phyloP scores from a whole-genome alignment of 306 rosid species.

The Carpinus fangiana region DNA sequence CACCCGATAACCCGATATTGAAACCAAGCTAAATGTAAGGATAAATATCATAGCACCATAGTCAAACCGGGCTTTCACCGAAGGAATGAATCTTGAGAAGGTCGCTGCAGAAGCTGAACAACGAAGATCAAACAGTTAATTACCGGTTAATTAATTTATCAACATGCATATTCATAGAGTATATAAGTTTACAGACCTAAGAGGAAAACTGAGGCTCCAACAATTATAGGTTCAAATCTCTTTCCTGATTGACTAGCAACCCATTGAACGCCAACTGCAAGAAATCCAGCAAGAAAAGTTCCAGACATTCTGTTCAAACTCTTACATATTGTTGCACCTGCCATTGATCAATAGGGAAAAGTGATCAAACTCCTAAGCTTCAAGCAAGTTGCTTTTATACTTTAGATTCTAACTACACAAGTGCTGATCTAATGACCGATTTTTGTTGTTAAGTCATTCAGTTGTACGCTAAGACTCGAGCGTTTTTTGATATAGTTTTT shows the following conservation, averaged over 20 bases:
- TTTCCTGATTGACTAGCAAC: slow-evolving; percentile 65
- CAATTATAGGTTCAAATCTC: slow-evolving; percentile 52
- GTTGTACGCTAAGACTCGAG: too few relatives aligned
- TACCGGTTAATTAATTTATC: not conserved
- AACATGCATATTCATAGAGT: not conserved
- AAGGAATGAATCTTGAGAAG: slow-evolving; percentile 83
- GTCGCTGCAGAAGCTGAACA: slow-evolving; percentile 78
- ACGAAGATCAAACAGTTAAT: too few relatives aligned
- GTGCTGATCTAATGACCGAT: too few relatives aligned
- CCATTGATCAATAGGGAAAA: slow-evolving; percentile 8
- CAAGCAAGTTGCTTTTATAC: not conserved
- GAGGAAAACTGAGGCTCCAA: slow-evolving; percentile 61
- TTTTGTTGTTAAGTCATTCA: too few relatives aligned
- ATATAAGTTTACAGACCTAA: slow-evolving; percentile 47
- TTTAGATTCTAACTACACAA: not conserved
- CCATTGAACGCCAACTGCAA: slow-evolving; percentile 75
- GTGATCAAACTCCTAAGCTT: not conserved
- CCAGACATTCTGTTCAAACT: slow-evolving; percentile 68
- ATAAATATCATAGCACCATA: slow-evolving; percentile 79
- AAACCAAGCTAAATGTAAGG: slow-evolving; percentile 80
- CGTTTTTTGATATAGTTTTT: not conserved
- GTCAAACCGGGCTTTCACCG: slow-evolving; percentile 73
- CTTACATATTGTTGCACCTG: slow-evolving; percentile 79
- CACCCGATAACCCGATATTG: slow-evolving; percentile 67
- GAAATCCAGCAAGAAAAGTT: slow-evolving; percentile 67